Percentiles rank a stretch among this genome's conserved stretches.
phyloP scores from a whole-genome alignment of 1,284 basidiomycete species.

The Schizophyllum amplum region DNA sequence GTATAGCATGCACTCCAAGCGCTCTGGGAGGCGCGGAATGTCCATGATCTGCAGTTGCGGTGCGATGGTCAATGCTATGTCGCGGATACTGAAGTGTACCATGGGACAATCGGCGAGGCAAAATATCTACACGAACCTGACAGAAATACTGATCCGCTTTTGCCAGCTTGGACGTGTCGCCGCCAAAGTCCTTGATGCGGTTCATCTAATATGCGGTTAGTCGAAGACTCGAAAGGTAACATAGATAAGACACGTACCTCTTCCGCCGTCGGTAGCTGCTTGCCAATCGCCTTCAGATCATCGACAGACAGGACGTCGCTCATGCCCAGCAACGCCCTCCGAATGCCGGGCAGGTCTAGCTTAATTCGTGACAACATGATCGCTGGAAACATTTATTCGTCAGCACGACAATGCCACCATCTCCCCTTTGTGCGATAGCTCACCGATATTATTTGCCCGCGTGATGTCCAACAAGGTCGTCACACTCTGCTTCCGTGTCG shows the following conservation, averaged over 20 bases:
- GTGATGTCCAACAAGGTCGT: slow-evolving; percentile 73
- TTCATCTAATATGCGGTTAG: slow-evolving; percentile 61
- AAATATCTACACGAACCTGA: too few species aligned
- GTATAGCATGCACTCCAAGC: slow-evolving; percentile 79
- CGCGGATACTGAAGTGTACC: neutral
- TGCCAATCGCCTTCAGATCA: slow-evolving; percentile 64
- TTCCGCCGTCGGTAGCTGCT: slow-evolving; percentile 68
- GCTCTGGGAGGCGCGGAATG: slow-evolving; percentile 67
- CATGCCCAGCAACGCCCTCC: slow-evolving; percentile 58
- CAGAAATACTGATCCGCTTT: slow-evolving; percentile 83
- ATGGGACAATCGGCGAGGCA: neutral
- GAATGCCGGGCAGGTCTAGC: slow-evolving; percentile 53
- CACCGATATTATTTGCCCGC: slow-evolving; percentile 80
- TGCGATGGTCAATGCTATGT: slow-evolving; percentile 7
- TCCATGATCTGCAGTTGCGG: slow-evolving; percentile 81
- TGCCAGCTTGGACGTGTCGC: slow-evolving; percentile 61
- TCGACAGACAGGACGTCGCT: slow-evolving; percentile 69
- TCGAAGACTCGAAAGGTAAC: slow-evolving; percentile 24
- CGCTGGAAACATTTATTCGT: slow-evolving; percentile 30
- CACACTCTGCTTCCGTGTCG: slow-evolving; percentile 49
- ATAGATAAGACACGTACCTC: slow-evolving; percentile 41
- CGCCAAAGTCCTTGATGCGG: slow-evolving; percentile 59
- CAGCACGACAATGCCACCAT: neutral
- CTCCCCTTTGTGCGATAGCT: slow-evolving; percentile 14
- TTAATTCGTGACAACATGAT: slow-evolving; percentile 80